Base-by-base conservation (phyloP, 169 alveolate species). In the Plasmodium cynomolgi region DNA sequence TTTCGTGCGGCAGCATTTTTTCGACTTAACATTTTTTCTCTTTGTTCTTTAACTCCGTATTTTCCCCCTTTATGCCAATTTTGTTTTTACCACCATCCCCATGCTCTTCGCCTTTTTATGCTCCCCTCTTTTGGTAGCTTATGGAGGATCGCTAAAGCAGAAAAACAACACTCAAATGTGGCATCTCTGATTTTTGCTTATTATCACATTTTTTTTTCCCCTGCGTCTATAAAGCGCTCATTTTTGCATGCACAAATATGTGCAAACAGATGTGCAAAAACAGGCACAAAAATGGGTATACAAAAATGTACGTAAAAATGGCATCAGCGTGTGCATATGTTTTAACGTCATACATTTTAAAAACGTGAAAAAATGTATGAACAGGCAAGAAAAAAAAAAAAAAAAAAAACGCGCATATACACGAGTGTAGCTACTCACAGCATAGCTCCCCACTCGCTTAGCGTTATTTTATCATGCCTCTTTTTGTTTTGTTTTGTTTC, bases 291-390 rank as follows among this genome's bases (percentile, higher is more conserved):
- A 50, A 50, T 50, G 62, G 62, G 62, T 15, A 50, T 1, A 50
- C 62, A 50, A 50, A 50, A 50, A 8, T 50, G 20, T 15, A 50
- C 62, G 23, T 50, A 50, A 50, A 50, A 50, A 50, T 50, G 23
- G 23, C 62, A 50, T 50, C 7, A 0, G 6, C 17, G 62, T 13
- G 62, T 50, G 62, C 62, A 50, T 50, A 50, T 50, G 23, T 50
- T 50, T 50, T 50, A 50, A 68, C n/a, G n/a, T 68, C 77, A 68
- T 33, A 68, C 37, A 68, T 29, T 68, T 68, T 68, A 68, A 68
- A 68, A 68, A 68, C n/a, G 77, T 29, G 37, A 68, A 58, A n/a
- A 83, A 83, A 83, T 56, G 37, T 58, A 83, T 83, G 91, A 83
- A 83, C 79, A 83, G 44, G 26, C 31, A 83, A 50, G 41, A 54